Evolutionary conservation across 2,329 filamentous ascomycete species (phyloP).

Genomic region (Stemphylium vesicarium): DNA sequence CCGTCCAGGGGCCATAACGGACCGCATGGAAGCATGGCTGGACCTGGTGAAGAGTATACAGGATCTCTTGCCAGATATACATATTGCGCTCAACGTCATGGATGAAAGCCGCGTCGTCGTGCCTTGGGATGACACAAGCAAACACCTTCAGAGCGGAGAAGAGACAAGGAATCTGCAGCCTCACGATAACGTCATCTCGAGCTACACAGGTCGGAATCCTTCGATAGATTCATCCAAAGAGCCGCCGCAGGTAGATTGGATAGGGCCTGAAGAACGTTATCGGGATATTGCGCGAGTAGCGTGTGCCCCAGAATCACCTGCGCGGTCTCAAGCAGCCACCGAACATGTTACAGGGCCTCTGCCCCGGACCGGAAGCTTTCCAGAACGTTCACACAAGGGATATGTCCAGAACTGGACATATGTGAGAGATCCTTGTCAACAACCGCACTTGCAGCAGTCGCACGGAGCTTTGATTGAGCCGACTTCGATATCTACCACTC

Average conservation of each 20-base stretch:
- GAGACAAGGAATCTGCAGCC: slow-evolving; percentile 37
- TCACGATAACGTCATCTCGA: slow-evolving; percentile 27
- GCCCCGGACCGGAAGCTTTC: slow-evolving; percentile 30
- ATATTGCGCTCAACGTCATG: slow-evolving; percentile 58
- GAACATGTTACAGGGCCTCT: slow-evolving; percentile 49
- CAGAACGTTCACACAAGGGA: slow-evolving; percentile 48
- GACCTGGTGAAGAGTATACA: slow-evolving; percentile 49
- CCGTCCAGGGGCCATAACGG: slow-evolving; percentile 12
- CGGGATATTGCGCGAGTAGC: slow-evolving; percentile 53
- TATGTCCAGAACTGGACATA: slow-evolving; percentile 57
- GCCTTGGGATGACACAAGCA: slow-evolving; percentile 54
- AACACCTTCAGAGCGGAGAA: slow-evolving; percentile 45
- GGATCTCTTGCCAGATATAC: slow-evolving; percentile 53
- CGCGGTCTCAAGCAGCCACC: slow-evolving; percentile 40
- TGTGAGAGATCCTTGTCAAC: slow-evolving; percentile 54
- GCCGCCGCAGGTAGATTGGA: slow-evolving; percentile 41
- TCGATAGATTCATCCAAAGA: slow-evolving; percentile 31
- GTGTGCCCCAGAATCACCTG: slow-evolving; percentile 49
- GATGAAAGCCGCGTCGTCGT: slow-evolving; percentile 57
- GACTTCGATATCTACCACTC: slow-evolving; percentile 53
- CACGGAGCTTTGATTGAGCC: slow-evolving; percentile 60
- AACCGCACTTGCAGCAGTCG: slow-evolving; percentile 53
- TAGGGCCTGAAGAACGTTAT: slow-evolving; percentile 40
- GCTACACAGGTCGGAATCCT: slow-evolving; percentile 23
- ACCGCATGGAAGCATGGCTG: slow-evolving; percentile 53